A percentile compares a stretch with the other conserved stretches of the same genome.
These are phyloP conservation scores for Leucaena leucocephala DNA, from an alignment of 306 rosid species.

Conservation along the genomic window DNA sequence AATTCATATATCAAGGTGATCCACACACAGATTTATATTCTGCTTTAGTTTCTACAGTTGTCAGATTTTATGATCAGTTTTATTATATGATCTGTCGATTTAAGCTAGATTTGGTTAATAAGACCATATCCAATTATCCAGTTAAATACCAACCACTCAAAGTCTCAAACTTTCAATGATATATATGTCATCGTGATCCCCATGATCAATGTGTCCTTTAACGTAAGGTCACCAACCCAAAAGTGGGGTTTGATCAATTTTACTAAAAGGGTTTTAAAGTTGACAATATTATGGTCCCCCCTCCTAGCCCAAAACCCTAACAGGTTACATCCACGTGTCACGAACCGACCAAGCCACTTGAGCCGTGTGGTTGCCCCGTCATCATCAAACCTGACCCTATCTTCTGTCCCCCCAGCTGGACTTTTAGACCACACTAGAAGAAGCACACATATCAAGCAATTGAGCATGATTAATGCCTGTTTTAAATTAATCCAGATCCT, in stretches of 20 bases:
- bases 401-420: slow-evolving; percentile 8
- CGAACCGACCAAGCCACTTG: slow-evolving; percentile 23
- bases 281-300: neutral
- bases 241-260: slow-evolving; percentile 30
- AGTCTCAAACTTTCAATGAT: neutral
- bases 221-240: slow-evolving; percentile 52
- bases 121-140: slow-evolving; percentile 13
- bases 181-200: neutral
- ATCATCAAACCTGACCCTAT: slow-evolving; percentile 35
- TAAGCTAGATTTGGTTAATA: slow-evolving; percentile 1
- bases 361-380: slow-evolving; percentile 28
- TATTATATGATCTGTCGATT: neutral
- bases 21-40: neutral
- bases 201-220: neutral
- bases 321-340: slow-evolving; percentile 38
- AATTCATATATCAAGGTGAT: neutral
- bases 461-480: neutral
- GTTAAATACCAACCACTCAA: slow-evolving; percentile 28
- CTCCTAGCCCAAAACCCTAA: neutral
- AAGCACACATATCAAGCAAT: neutral
- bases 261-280: slow-evolving; percentile 22
- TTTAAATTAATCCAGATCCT: neutral
- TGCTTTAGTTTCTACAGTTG: neutral
- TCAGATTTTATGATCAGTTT: neutral
- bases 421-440: neutral